These are phyloP conservation scores for Lentinus polychrous DNA, from an alignment of 1,284 basidiomycete genomes.

Conservation along the genomic window DNA sequence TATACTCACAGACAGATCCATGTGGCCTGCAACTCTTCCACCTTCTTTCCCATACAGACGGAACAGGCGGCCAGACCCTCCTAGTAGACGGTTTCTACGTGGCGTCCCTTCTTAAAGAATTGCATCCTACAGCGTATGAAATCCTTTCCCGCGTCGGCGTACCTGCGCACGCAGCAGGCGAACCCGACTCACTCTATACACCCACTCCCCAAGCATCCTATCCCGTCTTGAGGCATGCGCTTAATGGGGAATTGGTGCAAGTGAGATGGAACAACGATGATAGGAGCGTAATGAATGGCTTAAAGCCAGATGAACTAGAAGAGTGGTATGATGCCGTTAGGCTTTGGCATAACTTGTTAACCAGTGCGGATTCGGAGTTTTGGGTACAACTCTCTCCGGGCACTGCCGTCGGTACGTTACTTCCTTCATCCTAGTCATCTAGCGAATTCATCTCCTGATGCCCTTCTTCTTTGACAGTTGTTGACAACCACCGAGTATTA, in stretches of 20 bases:
- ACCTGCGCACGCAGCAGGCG: slow-evolving; percentile 86
- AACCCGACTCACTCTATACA: slow-evolving; percentile 55
- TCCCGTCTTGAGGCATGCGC: slow-evolving; percentile 70
- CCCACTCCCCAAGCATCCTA: slow-evolving; percentile 55
- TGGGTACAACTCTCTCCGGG: slow-evolving; percentile 88
- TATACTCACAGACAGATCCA: slow-evolving; percentile 69
- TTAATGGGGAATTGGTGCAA: slow-evolving; percentile 57
- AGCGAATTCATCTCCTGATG: background rate
- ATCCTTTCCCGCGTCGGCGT: slow-evolving; percentile 68
- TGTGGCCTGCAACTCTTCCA: slow-evolving; percentile 95
- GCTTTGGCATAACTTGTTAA: slow-evolving; percentile 72
- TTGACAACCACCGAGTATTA: slow-evolving; percentile 92
- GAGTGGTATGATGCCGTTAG: slow-evolving; percentile 84
- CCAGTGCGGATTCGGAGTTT: slow-evolving; percentile 79
- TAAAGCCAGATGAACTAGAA: slow-evolving; percentile 56
- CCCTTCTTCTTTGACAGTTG: slow-evolving; percentile 39
- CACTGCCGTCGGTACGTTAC: slow-evolving; percentile 70
- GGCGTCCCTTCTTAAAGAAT: slow-evolving; percentile 70
- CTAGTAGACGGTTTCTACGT: slow-evolving; percentile 95
- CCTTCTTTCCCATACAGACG: slow-evolving; percentile 79
- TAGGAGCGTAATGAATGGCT: slow-evolving; percentile 66
- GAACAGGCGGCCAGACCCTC: slow-evolving; percentile 80
- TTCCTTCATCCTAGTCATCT: slow-evolving; percentile 1
- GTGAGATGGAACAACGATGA: slow-evolving; percentile 97
- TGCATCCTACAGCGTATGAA: slow-evolving; percentile 69